Conservation (phyloP, 2,329 filamentous ascomycete genomes). For the Huntiella omanensis region DNA sequence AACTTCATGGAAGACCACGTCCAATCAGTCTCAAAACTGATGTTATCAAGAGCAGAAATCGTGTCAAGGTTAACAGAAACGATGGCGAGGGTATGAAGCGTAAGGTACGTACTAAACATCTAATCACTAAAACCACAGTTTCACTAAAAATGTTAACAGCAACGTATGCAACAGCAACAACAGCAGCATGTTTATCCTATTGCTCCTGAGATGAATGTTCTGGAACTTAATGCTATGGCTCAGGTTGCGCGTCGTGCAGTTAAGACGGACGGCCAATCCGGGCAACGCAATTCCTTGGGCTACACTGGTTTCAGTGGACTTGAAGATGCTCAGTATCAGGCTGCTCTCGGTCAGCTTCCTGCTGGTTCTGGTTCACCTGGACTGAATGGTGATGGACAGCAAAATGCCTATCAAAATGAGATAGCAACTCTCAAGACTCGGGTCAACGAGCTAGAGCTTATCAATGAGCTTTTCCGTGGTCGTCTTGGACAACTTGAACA, state of each 20-base stretch:
- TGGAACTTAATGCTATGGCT: conserved; percentile 9
- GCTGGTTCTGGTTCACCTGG: conserved; percentile 34
- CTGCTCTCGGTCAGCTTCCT: conserved; percentile 30
- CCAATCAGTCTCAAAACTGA: conserved; percentile 97
- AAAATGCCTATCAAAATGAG: conserved; percentile 55
- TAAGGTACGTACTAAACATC: conserved; percentile 37
- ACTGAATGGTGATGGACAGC: conserved; percentile 39
- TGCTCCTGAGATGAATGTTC: conserved; percentile 9
- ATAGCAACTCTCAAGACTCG: conserved; percentile 76
- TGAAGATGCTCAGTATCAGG: conserved; percentile 46
- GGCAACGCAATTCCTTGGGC: conserved; percentile 23
- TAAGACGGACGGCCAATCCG: conserved; percentile 3
- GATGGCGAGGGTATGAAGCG: conserved; percentile 40
- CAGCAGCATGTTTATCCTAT: conserved; percentile 9
- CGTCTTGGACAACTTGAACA: conserved; percentile 63
- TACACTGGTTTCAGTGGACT: conserved; percentile 65
- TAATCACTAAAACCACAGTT: not conserved
- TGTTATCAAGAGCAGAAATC: conserved; percentile 97
- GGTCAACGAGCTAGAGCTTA: conserved; percentile 86
- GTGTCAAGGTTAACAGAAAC: conserved; percentile 71
- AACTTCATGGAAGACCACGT: conserved; percentile 80
- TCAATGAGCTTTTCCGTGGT: conserved; percentile 66
- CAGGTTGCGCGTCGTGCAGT: conserved; percentile 8
- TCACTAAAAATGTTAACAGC: conserved; percentile 1
- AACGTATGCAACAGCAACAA: conserved; percentile 4